Conservation (phyloP, 345 rosid genomes). For the Corchorus olitorius region DNA sequence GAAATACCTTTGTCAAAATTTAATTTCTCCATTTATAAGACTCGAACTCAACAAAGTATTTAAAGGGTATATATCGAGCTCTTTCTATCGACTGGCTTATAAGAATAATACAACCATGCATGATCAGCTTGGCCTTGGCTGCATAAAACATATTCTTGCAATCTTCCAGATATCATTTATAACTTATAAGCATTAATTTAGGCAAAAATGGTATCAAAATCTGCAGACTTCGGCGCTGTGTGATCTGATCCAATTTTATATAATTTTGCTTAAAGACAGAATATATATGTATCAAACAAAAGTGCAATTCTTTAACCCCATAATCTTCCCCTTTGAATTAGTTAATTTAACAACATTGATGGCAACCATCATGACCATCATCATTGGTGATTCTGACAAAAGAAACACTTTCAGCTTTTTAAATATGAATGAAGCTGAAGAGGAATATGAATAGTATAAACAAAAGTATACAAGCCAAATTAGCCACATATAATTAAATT, state of each 20-base stretch:
- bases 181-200: neutral
- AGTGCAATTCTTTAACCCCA: conserved; percentile 22
- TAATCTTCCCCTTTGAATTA: conserved; percentile 8
- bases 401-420: conserved; percentile 26
- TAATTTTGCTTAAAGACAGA: conserved; percentile 15
- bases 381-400: conserved; percentile 48
- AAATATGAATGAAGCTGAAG: too few species aligned
- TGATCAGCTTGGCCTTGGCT: neutral
- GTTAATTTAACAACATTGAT: conserved; percentile 19
- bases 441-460: neutral
- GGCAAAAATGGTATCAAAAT: neutral
- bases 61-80: too few species aligned
- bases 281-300: conserved; percentile 15
- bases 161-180: conserved; percentile 23
- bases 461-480: neutral
- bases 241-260: conserved; percentile 12
- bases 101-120: conserved; percentile 16
- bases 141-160: conserved; percentile 27
- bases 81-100: too few species aligned
- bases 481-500: neutral
- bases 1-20: too few species aligned
- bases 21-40: too few species aligned
- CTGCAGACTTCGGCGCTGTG: conserved; percentile 6
- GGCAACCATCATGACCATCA: conserved; percentile 36
- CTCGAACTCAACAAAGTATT: too few species aligned